phyloP scores from a whole-genome alignment of 202 grass and related monocot species.

The Elaeis oleifera region DNA sequence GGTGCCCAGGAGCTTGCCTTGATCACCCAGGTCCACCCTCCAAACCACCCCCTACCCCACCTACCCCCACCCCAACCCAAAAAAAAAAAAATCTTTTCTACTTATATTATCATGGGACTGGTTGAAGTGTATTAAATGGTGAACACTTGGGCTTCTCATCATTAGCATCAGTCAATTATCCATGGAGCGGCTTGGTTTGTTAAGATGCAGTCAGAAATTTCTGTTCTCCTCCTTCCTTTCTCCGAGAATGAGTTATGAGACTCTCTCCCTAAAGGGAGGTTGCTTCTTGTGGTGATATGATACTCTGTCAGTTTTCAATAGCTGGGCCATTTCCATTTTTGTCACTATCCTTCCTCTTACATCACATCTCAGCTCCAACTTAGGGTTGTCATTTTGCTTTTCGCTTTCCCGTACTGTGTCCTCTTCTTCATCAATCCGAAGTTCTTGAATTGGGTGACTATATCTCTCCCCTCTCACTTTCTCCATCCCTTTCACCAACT shows the following conservation, averaged over 20 bases:
- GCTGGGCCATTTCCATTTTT: background rate
- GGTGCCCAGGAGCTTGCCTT: conserved; percentile 79
- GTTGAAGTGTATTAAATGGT: no score
- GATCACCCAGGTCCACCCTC: conserved; percentile 56
- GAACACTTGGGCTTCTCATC: no score
- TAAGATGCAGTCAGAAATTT: no score
- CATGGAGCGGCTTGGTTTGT: no score
- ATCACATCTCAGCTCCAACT: conserved; percentile 1
- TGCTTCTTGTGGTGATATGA: no score
- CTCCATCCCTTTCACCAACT: background rate
- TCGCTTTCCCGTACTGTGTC: background rate
- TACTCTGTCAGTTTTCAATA: no score
- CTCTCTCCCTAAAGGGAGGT: no score
- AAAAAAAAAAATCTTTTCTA: no score
- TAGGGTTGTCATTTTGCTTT: conserved; percentile 14
- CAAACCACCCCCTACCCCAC: background rate
- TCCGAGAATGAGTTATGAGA: no score
- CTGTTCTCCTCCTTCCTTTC: no score
- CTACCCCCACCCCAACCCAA: background rate
- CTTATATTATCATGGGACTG: no score
- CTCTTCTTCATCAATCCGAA: conserved; percentile 23
- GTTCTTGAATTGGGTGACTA: conserved; percentile 27
- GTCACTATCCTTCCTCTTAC: conserved; percentile 27
- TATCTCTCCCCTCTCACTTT: background rate
- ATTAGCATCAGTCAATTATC: no score